Conservation (phyloP, 2,329 filamentous ascomycete species). For the Penicillium sp. region DNA sequence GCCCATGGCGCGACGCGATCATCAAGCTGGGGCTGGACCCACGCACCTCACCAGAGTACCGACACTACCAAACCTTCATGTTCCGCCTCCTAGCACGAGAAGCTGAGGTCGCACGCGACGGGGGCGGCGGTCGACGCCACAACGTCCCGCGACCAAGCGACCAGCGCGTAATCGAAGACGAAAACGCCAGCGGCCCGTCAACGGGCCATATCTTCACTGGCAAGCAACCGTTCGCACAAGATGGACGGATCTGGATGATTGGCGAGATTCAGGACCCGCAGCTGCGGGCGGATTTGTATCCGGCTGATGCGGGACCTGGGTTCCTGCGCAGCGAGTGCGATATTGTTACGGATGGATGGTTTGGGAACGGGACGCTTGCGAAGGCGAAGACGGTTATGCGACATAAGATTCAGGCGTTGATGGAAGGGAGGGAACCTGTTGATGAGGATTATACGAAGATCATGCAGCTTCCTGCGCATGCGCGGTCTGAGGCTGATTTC, state of each 20-base stretch:
- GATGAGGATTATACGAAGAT: conserved; percentile 40
- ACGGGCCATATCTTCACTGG: conserved; percentile 76
- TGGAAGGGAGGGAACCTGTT: conserved; percentile 37
- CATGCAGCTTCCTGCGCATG: conserved; percentile 39
- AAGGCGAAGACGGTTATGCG: conserved; percentile 88
- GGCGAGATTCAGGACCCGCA: conserved; percentile 86
- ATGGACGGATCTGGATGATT: conserved; percentile 91
- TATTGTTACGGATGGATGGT: conserved; percentile 72
- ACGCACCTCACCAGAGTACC: conserved; percentile 69
- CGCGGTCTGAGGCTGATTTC: conserved; percentile 18
- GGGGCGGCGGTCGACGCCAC: conserved; percentile 31
- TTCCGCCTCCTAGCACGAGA: conserved; percentile 63
- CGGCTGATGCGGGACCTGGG: conserved; percentile 50
- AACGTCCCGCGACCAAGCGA: conserved; percentile 22
- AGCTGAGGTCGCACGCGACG: conserved; percentile 33
- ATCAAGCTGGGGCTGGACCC: conserved; percentile 86
- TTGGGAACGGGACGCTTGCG: conserved; percentile 72
- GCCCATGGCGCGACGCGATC: conserved; percentile 86
- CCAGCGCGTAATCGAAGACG: conserved; percentile 3
- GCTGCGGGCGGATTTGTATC: conserved; percentile 63
- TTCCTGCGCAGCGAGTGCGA: conserved; percentile 61
- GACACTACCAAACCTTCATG: conserved; percentile 83
- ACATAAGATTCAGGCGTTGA: conserved; percentile 71
- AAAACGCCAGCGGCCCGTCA: not conserved
- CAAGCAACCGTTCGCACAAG: conserved; percentile 62